Base-by-base conservation (phyloP, 306 rosid species). In the Lupinus albus region DNA sequence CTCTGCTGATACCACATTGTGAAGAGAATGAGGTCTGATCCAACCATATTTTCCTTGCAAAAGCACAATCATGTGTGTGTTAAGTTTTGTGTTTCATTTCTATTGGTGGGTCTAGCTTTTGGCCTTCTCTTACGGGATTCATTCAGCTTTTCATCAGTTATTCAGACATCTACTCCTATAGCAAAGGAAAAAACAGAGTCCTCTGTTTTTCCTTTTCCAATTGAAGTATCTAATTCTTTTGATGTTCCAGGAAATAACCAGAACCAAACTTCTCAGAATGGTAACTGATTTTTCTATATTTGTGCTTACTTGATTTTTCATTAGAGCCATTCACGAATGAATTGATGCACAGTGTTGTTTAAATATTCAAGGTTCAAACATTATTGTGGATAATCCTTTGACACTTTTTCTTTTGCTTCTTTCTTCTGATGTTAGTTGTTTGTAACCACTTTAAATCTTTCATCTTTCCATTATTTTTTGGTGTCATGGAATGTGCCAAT, bases 121-220 rank as follows among this genome's bases (percentile, higher is more conserved):
- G 72, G 83, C 4, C 52, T 79, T 73, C 76, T 73, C 57, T 61
- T 79, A 4, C 68, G 57, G 79, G 76, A 79, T 73, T 79, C 79
- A 16, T 68, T 73, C 68, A 62, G 25, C 14, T 61, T 79, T 1
- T 67, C 72, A 0, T 61, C 68, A 36, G 47, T 68, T 13, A 30
- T 68, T 18, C 42, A 73, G 68, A 53, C 70, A 47, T 50, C 72
- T 39, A 51, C 67, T 41, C 54, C 72, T 45, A 30, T 32, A 21
- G 52, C 42, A 50, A 74, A 67, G 16, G 17, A 3, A 67, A 60
- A 72, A 66, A 10, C 68, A 61, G 76, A 53, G n/a, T 67, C 79
- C 68, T 25, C 72, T 48, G 78, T 73, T 54, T 48, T 61, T 0
- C 11, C 72, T 53, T 7, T 47, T 11, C 71, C 79, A 2, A 7